Evolutionary conservation across 2,329 filamentous ascomycete species (phyloP).

Genomic region (Stachybotrys echinatus): DNA sequence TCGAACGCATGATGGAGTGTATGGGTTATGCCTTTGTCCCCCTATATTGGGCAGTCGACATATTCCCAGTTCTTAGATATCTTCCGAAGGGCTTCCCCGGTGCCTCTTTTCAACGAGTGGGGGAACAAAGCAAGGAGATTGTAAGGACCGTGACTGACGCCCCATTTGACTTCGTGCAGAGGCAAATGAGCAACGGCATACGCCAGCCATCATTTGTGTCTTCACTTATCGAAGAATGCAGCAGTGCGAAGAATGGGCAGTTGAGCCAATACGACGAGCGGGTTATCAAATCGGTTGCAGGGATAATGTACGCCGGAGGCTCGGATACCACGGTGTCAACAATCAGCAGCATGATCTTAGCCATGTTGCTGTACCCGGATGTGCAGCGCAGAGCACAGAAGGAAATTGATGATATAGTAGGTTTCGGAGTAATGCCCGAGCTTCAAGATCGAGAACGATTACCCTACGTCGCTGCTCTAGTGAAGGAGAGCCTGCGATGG

Average conservation of each 20-base stretch:
- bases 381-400: constrained; percentile 17
- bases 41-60: constrained; percentile 25
- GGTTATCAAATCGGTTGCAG: constrained; percentile 16
- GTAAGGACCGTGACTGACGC: constrained; percentile 11
- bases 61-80: constrained; percentile 21
- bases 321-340: constrained; percentile 22
- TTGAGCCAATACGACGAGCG: constrained; percentile 13
- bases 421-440: constrained; percentile 20
- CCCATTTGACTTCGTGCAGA: constrained; percentile 23
- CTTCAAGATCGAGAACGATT: constrained; percentile 19
- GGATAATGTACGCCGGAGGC: constrained; percentile 20
- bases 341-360: constrained; percentile 16
- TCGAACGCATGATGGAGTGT: constrained; percentile 20
- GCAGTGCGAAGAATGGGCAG: not conserved
- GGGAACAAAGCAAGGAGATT: constrained; percentile 15
- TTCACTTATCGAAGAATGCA: constrained; percentile 10
- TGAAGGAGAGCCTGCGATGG: constrained; percentile 25
- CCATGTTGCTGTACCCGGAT: constrained; percentile 16
- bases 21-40: constrained; percentile 21
- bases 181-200: constrained; percentile 15
- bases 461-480: constrained; percentile 22
- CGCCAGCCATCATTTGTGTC: constrained; percentile 20
- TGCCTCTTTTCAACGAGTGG: constrained; percentile 21
- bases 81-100: constrained; percentile 25
- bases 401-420: constrained; percentile 21